Base-by-base conservation (phyloP, 1,139 yeast species). In the Suzukiozyma palmioleophila region DNA sequence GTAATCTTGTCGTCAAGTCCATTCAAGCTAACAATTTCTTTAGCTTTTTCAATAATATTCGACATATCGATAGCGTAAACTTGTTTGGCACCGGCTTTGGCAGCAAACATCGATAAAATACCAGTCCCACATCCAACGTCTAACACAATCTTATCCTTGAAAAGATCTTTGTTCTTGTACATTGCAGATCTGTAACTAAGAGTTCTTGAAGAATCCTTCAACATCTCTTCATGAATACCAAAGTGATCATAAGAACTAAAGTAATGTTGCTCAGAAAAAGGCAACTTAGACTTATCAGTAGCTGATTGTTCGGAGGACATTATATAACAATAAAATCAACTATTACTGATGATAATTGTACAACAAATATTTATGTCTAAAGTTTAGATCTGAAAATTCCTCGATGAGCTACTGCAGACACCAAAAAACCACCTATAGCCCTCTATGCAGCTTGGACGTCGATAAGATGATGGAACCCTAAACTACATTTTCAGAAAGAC, bases 61-160 rank as follows among this genome's bases (percentile, higher is more conserved):
- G 97, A 88, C 95, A 90, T 90, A 66, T 94, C 99, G 39, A 90
- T 96, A 34, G 96, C 95, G 62, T 89, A 84, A 41, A 92, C 97
- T 59, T 89, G 97, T 62, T 88, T 88, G 48, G 97, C 97, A 49
- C 97, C 98, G 15, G 97, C 94, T 57, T 84, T 84, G 38, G 90
- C 96, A n/a, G 97, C 97, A 73, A 92, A 92, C 96, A 92, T 87
- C 18, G 97, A 89, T 50, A 92, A 71, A 53, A 92, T 88, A 51
- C 98, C 98, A 10, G 97, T 92, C 52, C 98, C 98, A 65, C 97
- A 92, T 35, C 98, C 98, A 46, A 94, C 98, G 66, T 94, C 99
- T 46, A 94, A 73, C n/a, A 94, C 99, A 45, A 89, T 69, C 71
- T 92, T 94, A 64, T 79, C 97, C 62, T 89, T 87, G 72, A 94